phyloP scores from a whole-genome alignment of 2,329 filamentous ascomycete species.

The Periconia sp. region DNA sequence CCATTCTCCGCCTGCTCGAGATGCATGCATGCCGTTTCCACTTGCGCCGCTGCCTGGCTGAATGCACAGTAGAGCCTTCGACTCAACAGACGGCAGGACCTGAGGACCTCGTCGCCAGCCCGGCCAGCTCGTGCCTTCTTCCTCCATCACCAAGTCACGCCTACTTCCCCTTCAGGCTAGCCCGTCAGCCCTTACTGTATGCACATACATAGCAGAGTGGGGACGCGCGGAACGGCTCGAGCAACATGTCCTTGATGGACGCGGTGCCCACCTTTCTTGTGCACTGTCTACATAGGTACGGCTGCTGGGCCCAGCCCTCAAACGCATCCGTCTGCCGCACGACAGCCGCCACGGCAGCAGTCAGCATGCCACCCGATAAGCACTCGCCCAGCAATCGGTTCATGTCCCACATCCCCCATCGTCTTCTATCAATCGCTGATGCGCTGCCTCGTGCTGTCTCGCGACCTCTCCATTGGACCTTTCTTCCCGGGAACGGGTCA shows the following conservation, averaged over 20 bases:
- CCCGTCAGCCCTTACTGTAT: no score
- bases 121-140: no score
- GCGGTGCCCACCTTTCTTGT: background rate
- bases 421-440: slow-evolving; percentile 13
- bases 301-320: no score
- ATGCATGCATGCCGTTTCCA: no score
- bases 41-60: no score
- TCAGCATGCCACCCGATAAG: slow-evolving; percentile 6
- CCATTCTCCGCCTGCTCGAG: no score
- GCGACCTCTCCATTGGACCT: slow-evolving; percentile 13
- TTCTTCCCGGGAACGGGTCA: slow-evolving; percentile 1
- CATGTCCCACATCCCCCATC: slow-evolving; percentile 11
- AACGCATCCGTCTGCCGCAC: background rate
- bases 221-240: slow-evolving; percentile 9
- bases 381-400: slow-evolving; percentile 14
- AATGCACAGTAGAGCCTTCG: no score
- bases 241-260: background rate
- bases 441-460: slow-evolving; percentile 7
- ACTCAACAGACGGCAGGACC: no score
- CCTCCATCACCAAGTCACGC: no score
- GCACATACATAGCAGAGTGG: no score
- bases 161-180: no score
- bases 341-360: slow-evolving; percentile 1
- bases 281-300: background rate
- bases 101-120: no score